A percentile compares a stretch with the other conserved stretches of the same genome.
Conservation (phyloP, 2,329 filamentous ascomycete genomes). For the Coniochaeta prunicola region DNA sequence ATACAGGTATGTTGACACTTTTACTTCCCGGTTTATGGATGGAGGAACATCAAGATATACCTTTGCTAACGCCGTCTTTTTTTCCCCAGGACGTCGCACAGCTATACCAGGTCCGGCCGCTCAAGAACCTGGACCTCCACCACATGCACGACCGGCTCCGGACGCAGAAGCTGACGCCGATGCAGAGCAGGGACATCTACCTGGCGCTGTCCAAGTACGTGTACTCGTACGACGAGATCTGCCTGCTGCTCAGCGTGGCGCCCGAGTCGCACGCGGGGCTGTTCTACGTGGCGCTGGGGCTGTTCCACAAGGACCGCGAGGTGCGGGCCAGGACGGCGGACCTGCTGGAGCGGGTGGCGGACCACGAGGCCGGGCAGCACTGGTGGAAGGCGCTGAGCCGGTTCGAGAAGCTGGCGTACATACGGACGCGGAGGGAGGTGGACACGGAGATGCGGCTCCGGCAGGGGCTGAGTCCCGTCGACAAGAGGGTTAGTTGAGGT, state of each 20-base stretch:
- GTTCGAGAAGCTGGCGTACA: slow-evolving; percentile 82
- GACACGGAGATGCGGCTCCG: slow-evolving; percentile 42
- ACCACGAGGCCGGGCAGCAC: slow-evolving; percentile 85
- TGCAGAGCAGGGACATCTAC: slow-evolving; percentile 79
- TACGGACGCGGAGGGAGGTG: slow-evolving; percentile 64
- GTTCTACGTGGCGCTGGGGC: slow-evolving; percentile 82
- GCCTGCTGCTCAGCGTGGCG: slow-evolving; percentile 72
- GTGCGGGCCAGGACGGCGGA: slow-evolving; percentile 73
- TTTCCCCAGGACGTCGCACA: slow-evolving; percentile 54
- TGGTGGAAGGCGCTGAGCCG: slow-evolving; percentile 84
- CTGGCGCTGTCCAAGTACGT: slow-evolving; percentile 69
- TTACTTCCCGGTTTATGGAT: neutral
- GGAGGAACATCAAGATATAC: neutral
- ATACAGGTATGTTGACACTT: slow-evolving; percentile 58
- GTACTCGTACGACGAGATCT: slow-evolving; percentile 77
- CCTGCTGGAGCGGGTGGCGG: slow-evolving; percentile 72
- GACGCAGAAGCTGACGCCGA: slow-evolving; percentile 67
- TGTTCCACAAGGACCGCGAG: slow-evolving; percentile 82
- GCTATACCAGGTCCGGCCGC: slow-evolving; percentile 56
- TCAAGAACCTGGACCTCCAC: slow-evolving; percentile 78
- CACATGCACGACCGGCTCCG: slow-evolving; percentile 90
- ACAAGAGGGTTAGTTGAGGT: slow-evolving; percentile 41
- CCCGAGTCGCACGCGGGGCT: slow-evolving; percentile 82
- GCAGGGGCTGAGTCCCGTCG: slow-evolving; percentile 35
- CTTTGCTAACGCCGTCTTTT: too few relatives aligned